phyloP scores from a whole-genome alignment of 2,329 filamentous ascomycete genomes.

The Cryoendolithus antarcticus region DNA sequence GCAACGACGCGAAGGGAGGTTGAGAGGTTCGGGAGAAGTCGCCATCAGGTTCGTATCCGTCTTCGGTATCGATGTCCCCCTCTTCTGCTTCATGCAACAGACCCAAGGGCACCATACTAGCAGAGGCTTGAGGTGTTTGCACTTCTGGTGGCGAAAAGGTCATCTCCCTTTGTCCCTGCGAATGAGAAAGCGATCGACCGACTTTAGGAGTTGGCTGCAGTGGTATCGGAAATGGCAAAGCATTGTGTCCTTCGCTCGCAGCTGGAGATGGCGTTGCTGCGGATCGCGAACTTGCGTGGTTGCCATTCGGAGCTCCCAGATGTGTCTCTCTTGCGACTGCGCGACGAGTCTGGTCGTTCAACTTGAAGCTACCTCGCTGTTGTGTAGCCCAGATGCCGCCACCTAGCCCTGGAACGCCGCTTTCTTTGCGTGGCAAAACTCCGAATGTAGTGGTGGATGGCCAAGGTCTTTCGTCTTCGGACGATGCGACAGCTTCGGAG shows the following conservation, averaged over 20 bases:
- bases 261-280: slow-evolving; percentile 25
- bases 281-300: slow-evolving; percentile 10
- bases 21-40: slow-evolving; percentile 12
- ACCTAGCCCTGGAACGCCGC: slow-evolving; percentile 30
- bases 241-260: slow-evolving; percentile 35
- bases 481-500: slow-evolving; percentile 85
- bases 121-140: too few species aligned
- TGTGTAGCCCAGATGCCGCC: slow-evolving; percentile 21
- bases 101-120: not conserved
- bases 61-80: slow-evolving; percentile 3
- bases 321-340: slow-evolving; percentile 11
- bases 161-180: slow-evolving; percentile 35
- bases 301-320: slow-evolving; percentile 37
- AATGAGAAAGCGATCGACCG: slow-evolving; percentile 92
- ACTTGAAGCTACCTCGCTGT: slow-evolving; percentile 20
- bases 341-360: slow-evolving; percentile 18
- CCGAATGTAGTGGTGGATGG: slow-evolving; percentile 44
- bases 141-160: not conserved
- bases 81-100: slow-evolving; percentile 6
- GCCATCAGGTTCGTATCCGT: too few species aligned
- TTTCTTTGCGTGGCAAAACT: slow-evolving; percentile 22
- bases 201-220: slow-evolving; percentile 84
- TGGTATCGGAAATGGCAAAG: slow-evolving; percentile 74
- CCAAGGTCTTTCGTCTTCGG: slow-evolving; percentile 64
- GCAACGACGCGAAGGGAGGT: slow-evolving; percentile 18